Evolutionary conservation across 176 grass and related monocot genomes (phyloP), one percentile per base, ranked within the genome.

Genomic region (Musa acuminata): DNA sequence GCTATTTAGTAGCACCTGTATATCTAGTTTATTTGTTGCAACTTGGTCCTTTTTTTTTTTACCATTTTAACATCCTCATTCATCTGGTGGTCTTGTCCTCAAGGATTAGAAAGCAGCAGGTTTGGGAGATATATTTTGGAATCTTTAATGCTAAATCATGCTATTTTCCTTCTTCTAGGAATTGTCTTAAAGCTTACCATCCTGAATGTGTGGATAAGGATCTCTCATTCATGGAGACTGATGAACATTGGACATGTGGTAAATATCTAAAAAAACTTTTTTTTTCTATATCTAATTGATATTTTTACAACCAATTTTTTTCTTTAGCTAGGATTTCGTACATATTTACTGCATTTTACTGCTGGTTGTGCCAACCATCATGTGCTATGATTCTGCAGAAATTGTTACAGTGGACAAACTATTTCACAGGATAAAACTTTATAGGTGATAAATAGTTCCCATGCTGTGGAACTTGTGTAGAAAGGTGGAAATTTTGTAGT

Each of bases 141-240:
- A n/a, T 52, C 27, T 53, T 26, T 8, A 74, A 29, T 17, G 24
- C 70, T 72, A 26, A 53, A 55, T 23, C 7, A 24, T 51, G n/a
- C 69, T 86, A 51, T 26, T 53, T 83, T 20, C 9, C 62, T 53
- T 43, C 11, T 88, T 88, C 43, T 88, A 93, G 94, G 79, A 85
- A 90, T 72, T 97, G 94, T 82, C 77, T 82, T 76, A 97, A 97
- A 73, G 58, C 75, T 64, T 97, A 93, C 72, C 94, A 97, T 81
- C 85, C 77, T 63, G 0, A 48, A 1, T 97, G 94, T 57, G 74
- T 80, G 50, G 74, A 29, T n/a, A 85, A 83, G 80, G 78, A 79
- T 25, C 70, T 73, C n/a, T 78, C 50, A 35, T 74, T 84, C 75
- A 72, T 93, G 78, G 75, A 62, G 55, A 72, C 80, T 8, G 60